phyloP scores from a whole-genome alignment of 108 stramenopile genomes.

The Nitzschia sp. region DNA sequence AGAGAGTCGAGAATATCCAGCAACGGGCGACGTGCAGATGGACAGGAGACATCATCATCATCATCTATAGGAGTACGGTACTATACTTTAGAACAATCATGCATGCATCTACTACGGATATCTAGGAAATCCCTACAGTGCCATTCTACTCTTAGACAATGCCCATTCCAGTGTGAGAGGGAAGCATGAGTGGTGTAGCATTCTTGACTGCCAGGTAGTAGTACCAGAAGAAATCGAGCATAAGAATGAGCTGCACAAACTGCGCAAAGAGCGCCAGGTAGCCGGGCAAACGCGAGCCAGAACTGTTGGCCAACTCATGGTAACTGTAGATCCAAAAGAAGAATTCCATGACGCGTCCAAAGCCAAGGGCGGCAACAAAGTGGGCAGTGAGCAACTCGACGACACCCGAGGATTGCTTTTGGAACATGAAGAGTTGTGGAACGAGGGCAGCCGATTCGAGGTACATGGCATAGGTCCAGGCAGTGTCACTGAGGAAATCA shows the following conservation, averaged over 20 bases:
- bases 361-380: constrained; percentile 91
- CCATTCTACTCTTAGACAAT: constrained; percentile 58
- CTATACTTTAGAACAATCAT: no score
- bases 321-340: constrained; percentile 97
- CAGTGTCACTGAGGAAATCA: constrained; percentile 93
- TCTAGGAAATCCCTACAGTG: no score
- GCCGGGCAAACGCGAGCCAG: constrained; percentile 89
- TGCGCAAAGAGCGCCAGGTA: constrained; percentile 95
- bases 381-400: constrained; percentile 89
- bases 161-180: constrained; percentile 75
- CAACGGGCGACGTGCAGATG: background rate
- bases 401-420: constrained; percentile 82
- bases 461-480: constrained; percentile 99
- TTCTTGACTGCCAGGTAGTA: constrained; percentile 91
- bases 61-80: no score
- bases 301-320: constrained; percentile 90
- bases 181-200: constrained; percentile 86
- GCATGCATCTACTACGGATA: no score
- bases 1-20: background rate
- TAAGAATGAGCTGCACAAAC: constrained; percentile 93
- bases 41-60: background rate
- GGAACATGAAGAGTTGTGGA: constrained; percentile 99
- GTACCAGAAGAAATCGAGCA: constrained; percentile 98
- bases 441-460: constrained; percentile 93
- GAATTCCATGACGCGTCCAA: constrained; percentile 93